phyloP scores from a whole-genome alignment of 2,329 filamentous ascomycete species.

The Epichloe baconii region DNA sequence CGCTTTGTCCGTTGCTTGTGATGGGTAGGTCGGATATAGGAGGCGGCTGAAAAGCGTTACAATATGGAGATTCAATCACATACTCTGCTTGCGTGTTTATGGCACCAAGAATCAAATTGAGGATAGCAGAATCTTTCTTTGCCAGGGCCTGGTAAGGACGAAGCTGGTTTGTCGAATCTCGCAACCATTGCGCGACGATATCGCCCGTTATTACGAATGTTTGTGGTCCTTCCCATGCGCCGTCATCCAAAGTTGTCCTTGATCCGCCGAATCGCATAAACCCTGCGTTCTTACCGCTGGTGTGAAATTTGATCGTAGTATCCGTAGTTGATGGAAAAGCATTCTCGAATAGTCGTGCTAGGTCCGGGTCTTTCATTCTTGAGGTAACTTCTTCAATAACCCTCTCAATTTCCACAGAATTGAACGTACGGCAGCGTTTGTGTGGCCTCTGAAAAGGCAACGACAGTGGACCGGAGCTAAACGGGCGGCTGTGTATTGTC shows the following conservation, averaged over 20 bases:
- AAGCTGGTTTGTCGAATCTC: constrained; percentile 88
- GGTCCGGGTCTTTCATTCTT: constrained; percentile 70
- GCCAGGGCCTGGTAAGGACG: constrained; percentile 79
- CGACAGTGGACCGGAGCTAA: constrained; percentile 63
- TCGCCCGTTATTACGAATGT: constrained; percentile 90
- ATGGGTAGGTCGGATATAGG: constrained; percentile 63
- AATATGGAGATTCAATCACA: constrained; percentile 89
- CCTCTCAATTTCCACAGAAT: constrained; percentile 72
- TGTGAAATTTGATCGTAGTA: constrained; percentile 81
- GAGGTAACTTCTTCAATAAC: constrained; percentile 74
- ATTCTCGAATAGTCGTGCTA: constrained; percentile 89
- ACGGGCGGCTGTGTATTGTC: constrained; percentile 46
- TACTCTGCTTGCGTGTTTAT: constrained; percentile 96
- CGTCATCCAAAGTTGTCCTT: constrained; percentile 29
- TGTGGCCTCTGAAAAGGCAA: constrained; percentile 81
- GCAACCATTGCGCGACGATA: constrained; percentile 85
- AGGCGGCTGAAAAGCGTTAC: constrained; percentile 95
- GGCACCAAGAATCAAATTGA: constrained; percentile 72
- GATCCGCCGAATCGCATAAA: constrained; percentile 23
- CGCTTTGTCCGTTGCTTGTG: constrained; percentile 67
- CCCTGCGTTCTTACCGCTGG: constrained; percentile 38
- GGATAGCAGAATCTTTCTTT: constrained; percentile 65
- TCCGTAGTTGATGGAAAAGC: constrained; percentile 78
- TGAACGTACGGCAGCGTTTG: constrained; percentile 74
- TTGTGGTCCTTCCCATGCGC: constrained; percentile 70